Conservation (phyloP, 1,284 basidiomycete species). For the Trametes hirsuta region DNA sequence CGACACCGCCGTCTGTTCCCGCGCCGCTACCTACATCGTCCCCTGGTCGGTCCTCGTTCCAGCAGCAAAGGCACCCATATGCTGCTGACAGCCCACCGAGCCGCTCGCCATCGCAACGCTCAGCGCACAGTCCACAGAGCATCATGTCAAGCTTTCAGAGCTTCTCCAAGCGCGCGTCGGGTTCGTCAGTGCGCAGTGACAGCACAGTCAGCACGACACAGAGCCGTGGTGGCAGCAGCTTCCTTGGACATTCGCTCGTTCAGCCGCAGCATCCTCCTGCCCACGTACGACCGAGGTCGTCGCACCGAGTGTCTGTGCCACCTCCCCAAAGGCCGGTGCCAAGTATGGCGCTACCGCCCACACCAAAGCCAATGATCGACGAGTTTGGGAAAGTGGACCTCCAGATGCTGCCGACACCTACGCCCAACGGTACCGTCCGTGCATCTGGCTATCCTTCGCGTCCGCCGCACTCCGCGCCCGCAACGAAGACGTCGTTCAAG, state of each 20-base stretch:
- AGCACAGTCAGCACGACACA: slow-evolving; percentile 52
- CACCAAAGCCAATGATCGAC: slow-evolving; percentile 43
- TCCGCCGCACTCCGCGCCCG: slow-evolving; percentile 28
- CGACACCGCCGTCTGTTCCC: slow-evolving; percentile 41
- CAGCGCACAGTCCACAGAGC: slow-evolving; percentile 48
- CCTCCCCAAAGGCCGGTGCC: slow-evolving; percentile 73
- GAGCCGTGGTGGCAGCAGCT: slow-evolving; percentile 27
- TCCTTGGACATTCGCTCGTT: slow-evolving; percentile 21
- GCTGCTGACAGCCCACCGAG: slow-evolving; percentile 42
- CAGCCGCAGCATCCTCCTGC: slow-evolving; percentile 10
- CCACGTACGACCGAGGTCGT: slow-evolving; percentile 33
- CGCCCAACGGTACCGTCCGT: slow-evolving; percentile 29
- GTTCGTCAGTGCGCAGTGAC: slow-evolving; percentile 54
- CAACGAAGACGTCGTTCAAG: slow-evolving; percentile 50
- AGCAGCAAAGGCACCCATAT: slow-evolving; percentile 36
- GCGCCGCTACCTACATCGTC: slow-evolving; percentile 20
- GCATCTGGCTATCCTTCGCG: slow-evolving; percentile 21
- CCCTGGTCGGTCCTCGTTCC: slow-evolving; percentile 22
- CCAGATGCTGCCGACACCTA: slow-evolving; percentile 29
- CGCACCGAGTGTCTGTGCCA: slow-evolving; percentile 61
- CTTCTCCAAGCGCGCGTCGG: slow-evolving; percentile 61
- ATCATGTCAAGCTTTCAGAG: slow-evolving; percentile 46
- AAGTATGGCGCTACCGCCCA: slow-evolving; percentile 67
- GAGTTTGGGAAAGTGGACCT: slow-evolving; percentile 19
- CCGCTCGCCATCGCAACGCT: slow-evolving; percentile 48